Percentiles rank a stretch among this genome's conserved stretches.
These are phyloP conservation scores for Cudoniella acicularis DNA, from an alignment of 495 filamentous ascomycete species.

Conservation along the genomic window DNA sequence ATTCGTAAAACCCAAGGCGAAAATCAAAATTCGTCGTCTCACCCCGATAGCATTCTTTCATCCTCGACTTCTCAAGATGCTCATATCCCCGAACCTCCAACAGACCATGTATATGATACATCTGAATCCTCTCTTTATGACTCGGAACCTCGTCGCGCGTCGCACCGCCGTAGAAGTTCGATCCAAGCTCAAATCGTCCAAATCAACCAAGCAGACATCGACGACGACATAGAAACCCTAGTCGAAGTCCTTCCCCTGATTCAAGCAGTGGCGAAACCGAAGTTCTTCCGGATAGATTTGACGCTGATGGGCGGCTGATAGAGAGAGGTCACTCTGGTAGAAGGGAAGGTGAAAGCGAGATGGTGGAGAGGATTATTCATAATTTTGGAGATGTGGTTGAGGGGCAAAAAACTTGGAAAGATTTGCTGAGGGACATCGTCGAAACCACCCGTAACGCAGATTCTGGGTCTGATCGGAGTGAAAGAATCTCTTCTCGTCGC, in stretches of 20 bases:
- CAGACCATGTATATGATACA: constrained; percentile 2
- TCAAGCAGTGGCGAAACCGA: constrained; percentile 31
- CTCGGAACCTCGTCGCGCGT: background rate
- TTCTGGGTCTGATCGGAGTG: background rate
- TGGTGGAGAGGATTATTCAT: constrained; percentile 21
- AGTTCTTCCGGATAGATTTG: constrained; percentile 62
- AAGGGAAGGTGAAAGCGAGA: constrained; percentile 9
- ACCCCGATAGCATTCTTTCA: constrained; percentile 41
- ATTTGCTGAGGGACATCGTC: constrained; percentile 18
- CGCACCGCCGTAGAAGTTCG: constrained; percentile 19
- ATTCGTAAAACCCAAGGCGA: constrained; percentile 1
- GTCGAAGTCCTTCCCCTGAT: constrained; percentile 13
- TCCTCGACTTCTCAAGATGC: constrained; percentile 35
- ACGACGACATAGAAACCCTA: constrained; percentile 3
- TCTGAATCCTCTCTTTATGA: background rate
- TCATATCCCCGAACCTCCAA: constrained; percentile 40
- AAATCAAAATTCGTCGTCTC: background rate
- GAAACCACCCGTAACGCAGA: background rate
- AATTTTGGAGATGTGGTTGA: constrained; percentile 17
- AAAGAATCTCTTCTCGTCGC: background rate
- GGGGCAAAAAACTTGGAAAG: constrained; percentile 25
- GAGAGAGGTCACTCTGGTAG: constrained; percentile 7
- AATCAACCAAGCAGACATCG: constrained; percentile 13
- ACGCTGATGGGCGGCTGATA: constrained; percentile 48
- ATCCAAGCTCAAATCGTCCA: constrained; percentile 22